Conservation (phyloP, 2,329 filamentous ascomycete genomes). For the Arthrobotrys sinensis region DNA sequence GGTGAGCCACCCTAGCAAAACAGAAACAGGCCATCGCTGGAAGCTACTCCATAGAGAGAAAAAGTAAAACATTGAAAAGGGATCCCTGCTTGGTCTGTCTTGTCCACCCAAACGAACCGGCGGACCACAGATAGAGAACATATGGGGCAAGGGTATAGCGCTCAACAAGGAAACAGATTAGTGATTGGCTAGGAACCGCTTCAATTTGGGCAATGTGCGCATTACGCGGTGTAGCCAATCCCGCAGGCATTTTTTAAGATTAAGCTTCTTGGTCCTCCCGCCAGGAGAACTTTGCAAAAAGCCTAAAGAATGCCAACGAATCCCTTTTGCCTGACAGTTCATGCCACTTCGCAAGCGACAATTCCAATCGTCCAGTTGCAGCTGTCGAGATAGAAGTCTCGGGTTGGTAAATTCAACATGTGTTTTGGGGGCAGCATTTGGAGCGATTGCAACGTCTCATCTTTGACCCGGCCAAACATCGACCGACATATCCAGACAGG, state of each 20-base stretch:
- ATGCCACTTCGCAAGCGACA: slow-evolving; percentile 33
- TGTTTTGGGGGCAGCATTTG: slow-evolving; percentile 22
- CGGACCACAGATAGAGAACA: slow-evolving; percentile 46
- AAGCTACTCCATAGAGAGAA: slow-evolving; percentile 53
- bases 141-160: slow-evolving; percentile 38
- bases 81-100: slow-evolving; percentile 27
- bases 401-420: slow-evolving; percentile 2
- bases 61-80: slow-evolving; percentile 45
- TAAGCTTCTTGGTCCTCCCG: slow-evolving; percentile 45
- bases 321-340: slow-evolving; percentile 37
- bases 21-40: slow-evolving; percentile 59
- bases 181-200: slow-evolving; percentile 61
- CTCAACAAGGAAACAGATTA: slow-evolving; percentile 37
- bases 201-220: slow-evolving; percentile 50
- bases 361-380: slow-evolving; percentile 29
- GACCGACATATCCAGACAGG: slow-evolving; percentile 35
- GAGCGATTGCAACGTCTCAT: slow-evolving; percentile 35
- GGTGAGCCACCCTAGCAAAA: slow-evolving; percentile 55
- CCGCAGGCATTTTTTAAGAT: slow-evolving; percentile 60
- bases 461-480: slow-evolving; percentile 3
- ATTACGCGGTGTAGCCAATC: slow-evolving; percentile 59
- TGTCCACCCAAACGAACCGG: slow-evolving; percentile 45
- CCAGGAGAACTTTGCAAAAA: slow-evolving; percentile 42
- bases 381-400: slow-evolving; percentile 11
- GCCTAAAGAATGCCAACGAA: slow-evolving; percentile 30